A percentile compares a stretch with the other conserved stretches of the same genome.
These are phyloP conservation scores for Quaeritorhiza haematococci DNA, from an alignment of 371 early-diverging fungal genomes.

Conservation along the genomic window DNA sequence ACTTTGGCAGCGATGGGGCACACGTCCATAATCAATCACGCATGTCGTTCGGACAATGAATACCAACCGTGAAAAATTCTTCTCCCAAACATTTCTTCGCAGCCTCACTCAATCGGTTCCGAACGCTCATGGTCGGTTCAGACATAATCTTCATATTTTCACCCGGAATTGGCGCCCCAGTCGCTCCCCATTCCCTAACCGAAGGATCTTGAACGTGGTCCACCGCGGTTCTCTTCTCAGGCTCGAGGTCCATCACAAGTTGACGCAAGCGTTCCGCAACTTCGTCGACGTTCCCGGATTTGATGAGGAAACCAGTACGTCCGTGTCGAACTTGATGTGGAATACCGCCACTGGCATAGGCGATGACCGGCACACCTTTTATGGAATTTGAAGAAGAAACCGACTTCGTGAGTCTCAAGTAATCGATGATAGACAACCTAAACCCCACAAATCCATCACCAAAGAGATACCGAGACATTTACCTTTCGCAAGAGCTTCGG, in stretches of 20 bases:
- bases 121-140: no score
- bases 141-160: no score
- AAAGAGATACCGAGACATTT: conserved; percentile 25
- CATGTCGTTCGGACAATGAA: no score
- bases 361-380: conserved; percentile 59
- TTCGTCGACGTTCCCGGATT: conserved; percentile 53
- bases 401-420: neutral
- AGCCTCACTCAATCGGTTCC: no score
- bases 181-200: no score
- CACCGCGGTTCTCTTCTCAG: conserved; percentile 40
- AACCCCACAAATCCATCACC: no score
- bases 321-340: conserved; percentile 71
- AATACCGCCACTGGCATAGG: conserved; percentile 72
- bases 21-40: no score
- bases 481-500: conserved; percentile 72
- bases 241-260: conserved; percentile 44
- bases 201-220: no score
- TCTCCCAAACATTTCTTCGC: no score
- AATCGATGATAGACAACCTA: conserved; percentile 23
- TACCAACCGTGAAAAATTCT: no score
- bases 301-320: conserved; percentile 61
- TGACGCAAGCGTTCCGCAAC: conserved; percentile 56
- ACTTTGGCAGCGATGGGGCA: no score
- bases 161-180: no score
- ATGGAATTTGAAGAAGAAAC: neutral